Conservation (phyloP, 2,329 filamentous ascomycete genomes). For the Lojkania enalia region DNA sequence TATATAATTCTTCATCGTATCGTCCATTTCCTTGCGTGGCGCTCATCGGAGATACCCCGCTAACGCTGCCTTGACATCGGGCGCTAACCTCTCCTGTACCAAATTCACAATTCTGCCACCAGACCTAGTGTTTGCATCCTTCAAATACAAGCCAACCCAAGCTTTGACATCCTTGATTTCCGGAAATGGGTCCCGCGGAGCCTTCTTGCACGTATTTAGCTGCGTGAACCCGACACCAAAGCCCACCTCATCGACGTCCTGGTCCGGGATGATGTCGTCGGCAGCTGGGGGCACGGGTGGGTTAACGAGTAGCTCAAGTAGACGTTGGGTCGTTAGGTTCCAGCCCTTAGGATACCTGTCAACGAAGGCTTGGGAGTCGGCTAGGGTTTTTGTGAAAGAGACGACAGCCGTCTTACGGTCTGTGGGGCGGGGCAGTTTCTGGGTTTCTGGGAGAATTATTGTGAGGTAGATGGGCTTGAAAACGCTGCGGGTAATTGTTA, state of each 20-base stretch:
- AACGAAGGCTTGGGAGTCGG: conserved; percentile 82
- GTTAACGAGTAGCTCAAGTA: conserved; percentile 87
- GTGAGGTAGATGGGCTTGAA: conserved; percentile 84
- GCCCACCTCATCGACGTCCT: conserved; percentile 90
- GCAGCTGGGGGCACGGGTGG: conserved; percentile 71
- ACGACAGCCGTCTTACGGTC: conserved; percentile 94
- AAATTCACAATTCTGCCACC: conserved; percentile 71
- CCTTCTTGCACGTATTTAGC: conserved; percentile 83
- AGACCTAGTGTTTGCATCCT: conserved; percentile 74
- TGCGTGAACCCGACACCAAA: conserved; percentile 95
- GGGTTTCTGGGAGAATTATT: conserved; percentile 85
- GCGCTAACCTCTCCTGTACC: conserved; percentile 68
- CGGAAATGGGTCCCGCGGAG: conserved; percentile 78
- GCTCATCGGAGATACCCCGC: conserved; percentile 28
- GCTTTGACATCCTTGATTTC: conserved; percentile 76
- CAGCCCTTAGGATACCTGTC: conserved; percentile 73
- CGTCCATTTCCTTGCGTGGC: too few relatives aligned
- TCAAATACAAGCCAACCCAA: conserved; percentile 84
- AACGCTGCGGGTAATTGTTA: conserved; percentile 54
- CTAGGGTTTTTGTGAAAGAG: conserved; percentile 88
- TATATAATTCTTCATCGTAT: too few relatives aligned
- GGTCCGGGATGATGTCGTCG: conserved; percentile 78
- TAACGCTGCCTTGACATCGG: conserved; percentile 47
- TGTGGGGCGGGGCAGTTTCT: conserved; percentile 81
- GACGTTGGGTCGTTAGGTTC: conserved; percentile 84